Base-by-base conservation (phyloP, 1,284 basidiomycete genomes). In the Flammula alnicola region DNA sequence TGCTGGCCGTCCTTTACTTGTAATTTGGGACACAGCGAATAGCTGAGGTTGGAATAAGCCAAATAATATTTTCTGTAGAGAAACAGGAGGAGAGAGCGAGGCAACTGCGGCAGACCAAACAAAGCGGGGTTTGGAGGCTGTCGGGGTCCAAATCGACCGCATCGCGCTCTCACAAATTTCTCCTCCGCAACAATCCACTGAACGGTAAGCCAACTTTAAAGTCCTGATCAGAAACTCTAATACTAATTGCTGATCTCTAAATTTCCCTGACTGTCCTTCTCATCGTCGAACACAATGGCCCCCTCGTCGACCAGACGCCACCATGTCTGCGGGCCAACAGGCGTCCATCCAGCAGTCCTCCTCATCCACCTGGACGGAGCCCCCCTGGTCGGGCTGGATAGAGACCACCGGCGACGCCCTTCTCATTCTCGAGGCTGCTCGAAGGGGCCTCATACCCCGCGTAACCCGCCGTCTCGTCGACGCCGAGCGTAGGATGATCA, bases 391-490 rank as follows among this genome's bases (percentile, higher is more conserved):
- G 14, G 93, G 93, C 19, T 96, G 90, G 83, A 95, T 98, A 73
- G 92, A 95, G 68, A 94, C 91, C 2, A 98, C 95, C 0, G 89
- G 91, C 60, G 95, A 98, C 72, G 95, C 95, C 5, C 80, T 98
- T 19, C 86, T 98, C 65, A 91, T 98, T 63, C 92, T 98, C 62
- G 95, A 98, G 65, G 95, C 94, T 3, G 94, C 94, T 25, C 81
- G 91, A 37, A 80, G 91, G 22, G 93, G 94, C 19, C 81, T 94
- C 61, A 93, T 97, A 44, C 94, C 95, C 1, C 82, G 95, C 49
- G 92, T 99, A 32, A 95, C 93, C n/a, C 84, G 96, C 27, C 83
- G 96, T 25, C 80, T 99, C 44, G 92, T 95, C 55, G 95, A 98
- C 66, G 81, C 90, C 33, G 96, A 99, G 70, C 82, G 92, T 52